Evolutionary conservation across 495 filamentous ascomycete species (phyloP), one percentile per base, ranked within the genome.

Genomic region (Xylaria grammica): DNA sequence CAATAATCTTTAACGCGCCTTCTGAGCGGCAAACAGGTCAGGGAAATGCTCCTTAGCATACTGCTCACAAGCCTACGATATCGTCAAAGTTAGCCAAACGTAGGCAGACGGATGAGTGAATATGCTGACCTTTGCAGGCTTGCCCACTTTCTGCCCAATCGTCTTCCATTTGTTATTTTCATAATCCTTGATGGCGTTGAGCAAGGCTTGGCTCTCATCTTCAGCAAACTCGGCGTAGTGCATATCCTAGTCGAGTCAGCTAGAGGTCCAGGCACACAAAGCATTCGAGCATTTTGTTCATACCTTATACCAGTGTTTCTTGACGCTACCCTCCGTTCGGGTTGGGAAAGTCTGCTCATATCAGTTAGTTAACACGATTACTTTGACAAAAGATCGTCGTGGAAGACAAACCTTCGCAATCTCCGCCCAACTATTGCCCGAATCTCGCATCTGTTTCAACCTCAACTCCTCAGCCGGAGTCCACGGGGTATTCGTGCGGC

Each of bases 251-350:
- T 63, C 89, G 68, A 17, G 17, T 65, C 48, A 53, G 63, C 30
- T 17, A 29, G 11, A 51, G 3, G 63, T 45, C 26, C 26, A 17
- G 22, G 62, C 62, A 69, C 40, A 38, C 52, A 52, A 66, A 55
- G 45, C n/a, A 55, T 55, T 49, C 3, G 58, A 60, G n/a, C n/a
- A n/a, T n/a, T n/a, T n/a, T n/a, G n/a, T n/a, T 70, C 80, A 56
- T 82, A 94, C 93, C 85, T 99, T 99, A 75, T 99, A 99, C 95
- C 95, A 99, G 76, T 99, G 95, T 80, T 99, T 99, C 84, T 99
- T 99, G 11, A 99, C 95, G 71, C 93, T 97, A 19, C 95, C 95
- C 76, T 99, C 95, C 24, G 95, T 99, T 67, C 95, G 84, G 19
- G 85, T 87, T 17, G 95, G 95, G 77, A 99, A 99, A 10, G 90